These are phyloP conservation scores for Carex sylvatica DNA, from an alignment of 202 grass and related monocot species.

Conservation along the genomic window DNA sequence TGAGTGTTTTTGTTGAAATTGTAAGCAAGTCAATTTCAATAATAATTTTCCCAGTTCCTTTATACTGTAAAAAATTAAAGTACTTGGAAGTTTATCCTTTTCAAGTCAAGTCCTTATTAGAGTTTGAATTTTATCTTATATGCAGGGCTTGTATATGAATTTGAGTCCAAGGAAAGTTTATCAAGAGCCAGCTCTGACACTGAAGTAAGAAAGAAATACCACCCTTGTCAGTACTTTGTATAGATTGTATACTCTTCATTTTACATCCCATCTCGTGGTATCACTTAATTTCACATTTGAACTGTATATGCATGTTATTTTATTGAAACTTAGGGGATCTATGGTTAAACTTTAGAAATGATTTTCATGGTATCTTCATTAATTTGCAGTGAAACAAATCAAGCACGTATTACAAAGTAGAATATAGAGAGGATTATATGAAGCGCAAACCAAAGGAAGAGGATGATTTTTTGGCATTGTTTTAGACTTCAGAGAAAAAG, in stretches of 20 bases:
- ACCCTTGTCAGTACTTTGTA: not conserved
- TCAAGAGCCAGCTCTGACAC: constrained; percentile 47
- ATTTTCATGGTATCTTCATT: not conserved
- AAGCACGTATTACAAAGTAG: not conserved
- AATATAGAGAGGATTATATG: not conserved
- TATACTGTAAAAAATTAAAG: not conserved
- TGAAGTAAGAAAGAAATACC: constrained; percentile 39
- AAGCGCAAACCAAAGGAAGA: not conserved
- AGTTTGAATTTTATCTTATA: constrained; percentile 9
- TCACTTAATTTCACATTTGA: not conserved
- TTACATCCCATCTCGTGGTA: not conserved
- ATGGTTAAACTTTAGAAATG: not conserved
- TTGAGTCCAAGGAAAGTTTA: constrained; percentile 51
- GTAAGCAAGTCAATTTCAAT: not conserved
- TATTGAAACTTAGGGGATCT: not conserved
- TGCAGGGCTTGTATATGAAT: constrained; percentile 83
- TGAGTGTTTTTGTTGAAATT: not conserved
- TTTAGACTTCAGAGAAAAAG: not conserved
- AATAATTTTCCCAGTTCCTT: not conserved
- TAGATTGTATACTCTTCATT: not conserved
- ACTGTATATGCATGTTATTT: not conserved
- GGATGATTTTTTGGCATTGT: not conserved
- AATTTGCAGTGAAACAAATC: constrained; percentile 10
- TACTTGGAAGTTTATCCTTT: constrained; percentile 2
- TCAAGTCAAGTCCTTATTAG: not conserved